Evolutionary conservation across 148 eudicot species (phyloP), one percentile per base, ranked within the genome.

Genomic region (Silene uniflora): DNA sequence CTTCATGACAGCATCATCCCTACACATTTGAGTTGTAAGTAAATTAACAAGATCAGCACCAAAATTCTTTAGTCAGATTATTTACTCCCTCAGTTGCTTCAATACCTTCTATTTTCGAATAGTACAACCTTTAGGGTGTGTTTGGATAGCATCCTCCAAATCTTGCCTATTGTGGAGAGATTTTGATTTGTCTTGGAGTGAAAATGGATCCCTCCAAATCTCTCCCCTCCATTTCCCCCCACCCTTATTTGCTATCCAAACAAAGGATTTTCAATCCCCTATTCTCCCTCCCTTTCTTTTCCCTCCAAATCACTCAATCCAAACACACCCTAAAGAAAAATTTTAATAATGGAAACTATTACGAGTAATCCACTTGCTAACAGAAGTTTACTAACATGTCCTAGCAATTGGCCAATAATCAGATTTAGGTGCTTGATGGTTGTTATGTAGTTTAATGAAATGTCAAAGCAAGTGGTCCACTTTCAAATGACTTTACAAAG

Each of bases 1-100:
- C 85, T 91, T 91, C 95, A 90, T 90, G 85, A 90, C 94, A 80
- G 82, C 83, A 78, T 93, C 97, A 85, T 93, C 97, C 97, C 98
- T 93, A 54, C 52, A 54, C 3, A 66, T 62, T 27, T 39, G 63
- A 61, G 5, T 62, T n/a, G 75, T 0, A n/a, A 10, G 52, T 49
- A 29, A 60, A 21, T 11, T 47, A 49, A 46, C 11, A 12, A 14
- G 10, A 13, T 67, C 60, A 73, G 73, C 29, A 9, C 9, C n/a
- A 2, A 65, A 17, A 52, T 4, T 27, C 62, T 13, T 7, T 13
- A 52, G 44, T 19, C 66, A 62, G 1, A 62, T 62, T 19, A 11
- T 7, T 21, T 23, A 7, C 62, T 22, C 66, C 66, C 25, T 62
- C 17, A 9, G 4, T 7, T 62, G 35, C 14, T 9, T 2, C 23